A percentile compares a stretch with the other conserved stretches of the same genome.
Conservation (phyloP, 164 flowering plant genomes). For the Stephania yunnanensis region DNA sequence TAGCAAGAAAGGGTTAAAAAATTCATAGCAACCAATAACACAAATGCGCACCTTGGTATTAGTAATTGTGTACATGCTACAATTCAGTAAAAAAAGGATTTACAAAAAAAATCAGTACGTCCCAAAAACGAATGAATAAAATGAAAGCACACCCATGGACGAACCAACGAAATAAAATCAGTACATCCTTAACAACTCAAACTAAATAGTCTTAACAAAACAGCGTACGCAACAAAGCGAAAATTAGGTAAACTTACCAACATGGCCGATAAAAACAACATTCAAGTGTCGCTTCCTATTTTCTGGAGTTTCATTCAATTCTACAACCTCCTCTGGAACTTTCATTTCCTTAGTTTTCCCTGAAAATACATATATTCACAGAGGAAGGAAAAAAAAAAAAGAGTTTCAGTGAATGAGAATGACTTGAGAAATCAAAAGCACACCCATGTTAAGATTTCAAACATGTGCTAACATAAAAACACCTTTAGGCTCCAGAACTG, state of each 20-base stretch:
- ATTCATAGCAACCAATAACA: no score
- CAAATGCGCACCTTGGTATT: neutral
- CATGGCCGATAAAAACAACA: slow-evolving; percentile 95
- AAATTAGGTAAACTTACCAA: slow-evolving; percentile 47
- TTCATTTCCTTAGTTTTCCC: slow-evolving; percentile 38
- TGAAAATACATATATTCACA: slow-evolving; percentile 8
- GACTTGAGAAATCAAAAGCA: neutral
- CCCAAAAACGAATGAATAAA: neutral
- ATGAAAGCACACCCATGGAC: neutral
- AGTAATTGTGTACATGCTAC: neutral
- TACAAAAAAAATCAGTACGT: neutral
- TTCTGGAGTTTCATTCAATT: slow-evolving; percentile 32
- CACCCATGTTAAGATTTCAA: neutral
- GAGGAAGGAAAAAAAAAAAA: neutral
- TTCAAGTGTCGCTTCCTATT: slow-evolving; percentile 72
- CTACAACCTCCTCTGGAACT: slow-evolving; percentile 34
- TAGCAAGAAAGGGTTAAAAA: no score
- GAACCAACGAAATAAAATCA: neutral
- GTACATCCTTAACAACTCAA: neutral
- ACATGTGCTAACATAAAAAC: neutral
- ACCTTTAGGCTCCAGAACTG: slow-evolving; percentile 33
- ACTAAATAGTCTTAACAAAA: neutral
- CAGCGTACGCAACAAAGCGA: neutral
- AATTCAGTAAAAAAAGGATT: neutral
- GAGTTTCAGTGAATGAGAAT: neutral